Base-by-base conservation (phyloP, 75 land plant genomes). In the Cunninghamia lanceolata region DNA sequence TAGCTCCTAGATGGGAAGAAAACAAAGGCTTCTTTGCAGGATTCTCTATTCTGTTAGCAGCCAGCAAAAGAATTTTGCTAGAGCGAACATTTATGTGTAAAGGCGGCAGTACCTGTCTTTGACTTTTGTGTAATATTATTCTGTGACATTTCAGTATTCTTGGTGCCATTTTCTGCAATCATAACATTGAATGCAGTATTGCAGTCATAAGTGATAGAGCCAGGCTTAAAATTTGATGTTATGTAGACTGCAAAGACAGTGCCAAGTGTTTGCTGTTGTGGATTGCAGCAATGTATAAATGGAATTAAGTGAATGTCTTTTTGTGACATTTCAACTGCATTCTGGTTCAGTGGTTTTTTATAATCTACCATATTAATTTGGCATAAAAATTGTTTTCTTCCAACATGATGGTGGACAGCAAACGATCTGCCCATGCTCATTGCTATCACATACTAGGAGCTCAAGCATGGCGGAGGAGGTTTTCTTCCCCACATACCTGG, bases 61-160 rank as follows among this genome's bases (percentile, higher is more conserved):
- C 43, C 82, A 80, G 82, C 82, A 80, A 80, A 80, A 32, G 32
- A 80, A 9, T 40, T 77, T 79, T 21, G 82, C 2, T 9, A 42
- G 46, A 80, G 30, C 25, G 28, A 79, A 21, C 14, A 0, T 14
- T 71, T 71, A 34, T 25, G 40, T 42, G 82, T 79, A 43, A 80
- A 80, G 82, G 45, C n/a, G 50, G 43, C 10, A 43, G 43, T 28
- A 80, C 13, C n/a, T 3, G 43, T 80, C 47, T 80, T 80, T 28
- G 25, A 25, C 45, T 80, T 43, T 80, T 43, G 9, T 80, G 82
- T 80, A 80, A 79, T 80, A 80, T 42, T 80, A 80, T 21, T 25
- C 32, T 80, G 82, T 80, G 50, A 43, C 46, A 73, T 80, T 80
- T 80, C 82, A 42, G 11, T 39, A 28, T 79, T 43, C 82, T 80